Conservation (phyloP, 2,329 filamentous ascomycete genomes). For the Xylariaceae sp. region DNA sequence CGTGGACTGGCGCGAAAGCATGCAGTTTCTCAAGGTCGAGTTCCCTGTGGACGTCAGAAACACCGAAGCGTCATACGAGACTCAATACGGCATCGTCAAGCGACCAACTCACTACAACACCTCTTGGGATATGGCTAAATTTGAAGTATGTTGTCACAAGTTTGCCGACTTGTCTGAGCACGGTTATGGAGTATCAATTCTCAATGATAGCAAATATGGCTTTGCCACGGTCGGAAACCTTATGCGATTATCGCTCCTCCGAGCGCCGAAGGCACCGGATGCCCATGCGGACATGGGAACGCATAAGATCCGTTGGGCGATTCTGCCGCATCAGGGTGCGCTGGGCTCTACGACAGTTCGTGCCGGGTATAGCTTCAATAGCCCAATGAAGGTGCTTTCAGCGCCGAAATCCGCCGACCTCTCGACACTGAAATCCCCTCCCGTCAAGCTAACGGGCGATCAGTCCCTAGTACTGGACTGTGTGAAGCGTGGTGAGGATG, state of each 20-base stretch:
- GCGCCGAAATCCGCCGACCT: conserved; percentile 39
- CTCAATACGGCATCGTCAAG: conserved; percentile 85
- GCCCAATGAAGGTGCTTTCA: conserved; percentile 65
- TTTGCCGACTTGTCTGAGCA: conserved; percentile 89
- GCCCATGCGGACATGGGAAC: conserved; percentile 91
- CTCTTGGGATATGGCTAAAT: conserved; percentile 95
- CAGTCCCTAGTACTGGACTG: conserved; percentile 79
- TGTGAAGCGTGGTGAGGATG: conserved; percentile 91
- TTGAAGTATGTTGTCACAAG: conserved; percentile 94
- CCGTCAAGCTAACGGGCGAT: conserved; percentile 69
- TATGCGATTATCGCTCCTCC: conserved; percentile 86
- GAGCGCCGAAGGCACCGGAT: conserved; percentile 90
- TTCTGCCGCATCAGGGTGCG: conserved; percentile 78
- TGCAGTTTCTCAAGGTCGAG: conserved; percentile 98
- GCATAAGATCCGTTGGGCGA: conserved; percentile 86
- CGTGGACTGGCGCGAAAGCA: conserved; percentile 96
- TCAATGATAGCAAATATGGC: conserved; percentile 96
- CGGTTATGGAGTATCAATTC: conserved; percentile 85
- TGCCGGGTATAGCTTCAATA: conserved; percentile 89
- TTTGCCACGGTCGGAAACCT: conserved; percentile 87
- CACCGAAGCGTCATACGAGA: conserved; percentile 93
- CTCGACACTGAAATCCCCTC: conserved; percentile 35
- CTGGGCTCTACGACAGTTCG: conserved; percentile 75
- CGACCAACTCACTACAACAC: conserved; percentile 98
- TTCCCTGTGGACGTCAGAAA: conserved; percentile 92